phyloP scores from a whole-genome alignment of 495 filamentous ascomycete genomes.

The Tuber aestivum region DNA sequence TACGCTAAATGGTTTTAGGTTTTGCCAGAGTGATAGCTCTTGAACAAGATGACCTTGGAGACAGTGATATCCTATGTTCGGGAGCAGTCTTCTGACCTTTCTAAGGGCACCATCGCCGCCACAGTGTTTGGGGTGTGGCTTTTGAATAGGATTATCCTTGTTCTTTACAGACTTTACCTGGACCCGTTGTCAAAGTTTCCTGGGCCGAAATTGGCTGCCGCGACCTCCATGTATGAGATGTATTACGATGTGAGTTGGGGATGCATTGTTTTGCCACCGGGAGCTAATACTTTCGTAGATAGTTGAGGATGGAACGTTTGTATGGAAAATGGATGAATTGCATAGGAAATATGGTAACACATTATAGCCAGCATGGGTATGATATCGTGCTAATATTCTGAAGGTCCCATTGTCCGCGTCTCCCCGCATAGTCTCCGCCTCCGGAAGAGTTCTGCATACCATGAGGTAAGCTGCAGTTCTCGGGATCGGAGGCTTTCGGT shows the following conservation, averaged over 20 bases:
- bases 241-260: slow-evolving; percentile 29
- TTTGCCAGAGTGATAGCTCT: neutral
- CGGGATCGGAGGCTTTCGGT: neutral
- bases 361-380: neutral
- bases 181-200: slow-evolving; percentile 40
- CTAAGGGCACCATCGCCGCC: neutral
- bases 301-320: slow-evolving; percentile 3
- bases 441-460: slow-evolving; percentile 21
- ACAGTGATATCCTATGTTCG: neutral
- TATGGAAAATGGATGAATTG: slow-evolving; percentile 14
- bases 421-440: slow-evolving; percentile 22
- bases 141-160: slow-evolving; percentile 21
- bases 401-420: slow-evolving; percentile 27
- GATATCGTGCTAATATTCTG: neutral
- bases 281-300: slow-evolving; percentile 1
- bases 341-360: slow-evolving; percentile 18
- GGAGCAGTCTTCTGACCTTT: neutral
- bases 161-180: slow-evolving; percentile 37
- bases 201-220: slow-evolving; percentile 41
- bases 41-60: neutral
- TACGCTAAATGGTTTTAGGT: neutral
- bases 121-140: slow-evolving; percentile 6
- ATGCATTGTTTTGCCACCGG: neutral
- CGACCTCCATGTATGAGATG: slow-evolving; percentile 35
- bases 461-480: slow-evolving; percentile 4